phyloP scores from a whole-genome alignment of 177 flowering plant genomes.

The Vitis hybrid region DNA sequence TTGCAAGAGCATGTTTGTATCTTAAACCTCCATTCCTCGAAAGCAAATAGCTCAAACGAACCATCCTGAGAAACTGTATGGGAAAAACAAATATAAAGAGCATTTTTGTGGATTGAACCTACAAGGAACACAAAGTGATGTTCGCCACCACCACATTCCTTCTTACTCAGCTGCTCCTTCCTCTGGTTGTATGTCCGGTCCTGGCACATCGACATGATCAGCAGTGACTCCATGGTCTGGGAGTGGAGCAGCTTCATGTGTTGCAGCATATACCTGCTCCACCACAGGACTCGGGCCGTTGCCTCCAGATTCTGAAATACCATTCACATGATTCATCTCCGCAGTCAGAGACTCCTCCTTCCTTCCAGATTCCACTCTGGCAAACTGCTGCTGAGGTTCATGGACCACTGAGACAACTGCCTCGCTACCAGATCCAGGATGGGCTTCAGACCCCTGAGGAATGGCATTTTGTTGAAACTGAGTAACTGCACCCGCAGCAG shows the following conservation, averaged over 20 bases:
- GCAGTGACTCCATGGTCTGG: slow-evolving; percentile 6
- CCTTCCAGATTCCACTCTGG: background rate
- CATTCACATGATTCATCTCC: background rate
- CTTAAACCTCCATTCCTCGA: background rate
- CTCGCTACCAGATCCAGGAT: background rate
- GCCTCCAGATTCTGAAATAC: background rate
- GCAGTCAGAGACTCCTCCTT: background rate
- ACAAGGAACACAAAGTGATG: background rate
- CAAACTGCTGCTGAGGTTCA: background rate
- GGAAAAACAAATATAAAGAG: background rate
- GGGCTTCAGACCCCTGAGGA: background rate
- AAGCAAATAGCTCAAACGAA: background rate
- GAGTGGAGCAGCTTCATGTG: background rate
- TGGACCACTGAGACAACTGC: background rate
- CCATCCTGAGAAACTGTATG: background rate
- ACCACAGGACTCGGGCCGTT: background rate
- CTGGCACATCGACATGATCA: background rate
- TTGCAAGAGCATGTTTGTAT: background rate
- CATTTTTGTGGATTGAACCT: background rate
- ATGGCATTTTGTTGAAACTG: slow-evolving; percentile 2
- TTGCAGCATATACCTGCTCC: background rate
- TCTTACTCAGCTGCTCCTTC: background rate
- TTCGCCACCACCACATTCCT: too few relatives aligned
- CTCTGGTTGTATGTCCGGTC: background rate
- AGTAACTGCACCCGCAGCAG: background rate